Percentiles rank a stretch among this genome's conserved stretches.
These are phyloP conservation scores for Pleurotus sapidus DNA, from an alignment of 768 basidiomycete species.

Conservation along the genomic window DNA sequence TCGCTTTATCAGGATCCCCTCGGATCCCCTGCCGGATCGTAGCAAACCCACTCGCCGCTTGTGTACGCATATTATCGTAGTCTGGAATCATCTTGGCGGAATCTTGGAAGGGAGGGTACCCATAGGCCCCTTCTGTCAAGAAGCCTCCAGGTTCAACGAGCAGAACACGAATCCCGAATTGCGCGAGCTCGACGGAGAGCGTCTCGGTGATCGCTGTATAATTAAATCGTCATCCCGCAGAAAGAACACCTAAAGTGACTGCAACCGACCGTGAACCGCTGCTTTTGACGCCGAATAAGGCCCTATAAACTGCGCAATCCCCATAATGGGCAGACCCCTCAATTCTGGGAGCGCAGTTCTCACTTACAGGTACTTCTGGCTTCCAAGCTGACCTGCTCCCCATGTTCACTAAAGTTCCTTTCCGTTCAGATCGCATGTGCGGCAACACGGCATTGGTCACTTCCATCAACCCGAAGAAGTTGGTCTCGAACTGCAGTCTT, in stretches of 20 bases:
- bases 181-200: conserved; percentile 49
- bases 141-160: conserved; percentile 60
- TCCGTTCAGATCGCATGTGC: conserved; percentile 41
- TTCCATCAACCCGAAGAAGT: conserved; percentile 51
- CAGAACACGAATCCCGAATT: conserved; percentile 53
- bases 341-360: neutral
- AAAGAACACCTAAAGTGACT: no score
- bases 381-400: conserved; percentile 57
- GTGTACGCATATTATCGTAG: conserved; percentile 43
- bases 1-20: conserved; percentile 60
- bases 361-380: conserved; percentile 39
- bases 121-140: conserved; percentile 56
- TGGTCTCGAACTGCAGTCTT: conserved; percentile 43
- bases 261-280: conserved; percentile 47
- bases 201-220: conserved; percentile 52
- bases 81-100: conserved; percentile 40
- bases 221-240: no score
- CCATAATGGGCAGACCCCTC: neutral
- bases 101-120: conserved; percentile 26
- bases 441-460: conserved; percentile 53
- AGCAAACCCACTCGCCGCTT: conserved; percentile 25
- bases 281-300: conserved; percentile 57
- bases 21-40: conserved; percentile 40
- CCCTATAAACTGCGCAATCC: conserved; percentile 23
- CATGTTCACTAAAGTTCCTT: conserved; percentile 46